Evolutionary conservation across 305 asterid genomes (phyloP).

Genomic region (Fraxinus floribunda): DNA sequence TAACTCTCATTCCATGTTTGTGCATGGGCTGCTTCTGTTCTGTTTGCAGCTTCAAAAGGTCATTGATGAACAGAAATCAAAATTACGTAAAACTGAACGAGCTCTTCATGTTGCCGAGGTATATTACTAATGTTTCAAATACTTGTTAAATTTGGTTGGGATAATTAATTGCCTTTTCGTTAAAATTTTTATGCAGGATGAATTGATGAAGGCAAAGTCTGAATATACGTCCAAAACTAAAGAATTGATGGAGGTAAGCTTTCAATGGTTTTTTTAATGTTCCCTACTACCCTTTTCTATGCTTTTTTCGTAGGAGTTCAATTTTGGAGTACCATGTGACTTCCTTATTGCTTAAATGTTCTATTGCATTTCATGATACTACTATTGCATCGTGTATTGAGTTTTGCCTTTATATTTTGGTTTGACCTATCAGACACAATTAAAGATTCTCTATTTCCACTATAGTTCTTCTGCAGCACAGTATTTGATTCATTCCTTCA

Average conservation of each 20-base stretch:
- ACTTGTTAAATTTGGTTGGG: not conserved
- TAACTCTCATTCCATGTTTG: not conserved
- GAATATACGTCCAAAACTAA: conserved; percentile 65
- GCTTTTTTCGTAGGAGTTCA: not conserved
- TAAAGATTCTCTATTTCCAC: not conserved
- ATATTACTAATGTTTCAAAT: conserved; percentile 21
- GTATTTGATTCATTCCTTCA: not conserved
- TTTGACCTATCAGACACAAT: not conserved
- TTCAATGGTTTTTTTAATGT: not conserved
- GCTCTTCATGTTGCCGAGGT: conserved; percentile 95
- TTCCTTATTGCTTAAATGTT: not conserved
- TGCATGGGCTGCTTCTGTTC: not conserved
- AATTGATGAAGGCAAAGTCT: conserved; percentile 71
- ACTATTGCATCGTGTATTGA: not conserved
- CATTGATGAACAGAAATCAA: conserved; percentile 57
- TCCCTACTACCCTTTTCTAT: not conserved
- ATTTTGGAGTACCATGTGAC: not conserved
- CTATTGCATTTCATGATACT: not conserved
- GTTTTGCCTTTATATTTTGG: not conserved
- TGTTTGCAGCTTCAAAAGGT: conserved; percentile 67
- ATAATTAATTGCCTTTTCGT: conserved; percentile 13
- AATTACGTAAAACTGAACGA: conserved; percentile 79
- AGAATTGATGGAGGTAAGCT: conserved; percentile 70
- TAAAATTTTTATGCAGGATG: conserved; percentile 57
- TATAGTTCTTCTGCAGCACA: not conserved